phyloP scores from a whole-genome alignment of 495 filamentous ascomycete genomes.

The Neurospora pannonica region DNA sequence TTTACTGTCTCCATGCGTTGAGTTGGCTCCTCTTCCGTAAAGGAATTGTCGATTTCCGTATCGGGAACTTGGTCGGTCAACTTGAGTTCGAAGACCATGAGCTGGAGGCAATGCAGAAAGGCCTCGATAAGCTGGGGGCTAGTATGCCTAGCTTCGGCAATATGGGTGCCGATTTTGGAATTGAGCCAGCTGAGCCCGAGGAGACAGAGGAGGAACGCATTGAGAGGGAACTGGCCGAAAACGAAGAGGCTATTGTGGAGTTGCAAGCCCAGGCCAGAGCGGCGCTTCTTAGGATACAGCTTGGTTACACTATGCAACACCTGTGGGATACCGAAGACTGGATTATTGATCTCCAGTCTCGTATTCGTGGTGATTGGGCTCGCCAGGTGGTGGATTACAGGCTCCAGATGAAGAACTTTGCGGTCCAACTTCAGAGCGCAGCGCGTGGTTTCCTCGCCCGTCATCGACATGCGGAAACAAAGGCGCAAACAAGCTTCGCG shows the following conservation, averaged over 20 bases:
- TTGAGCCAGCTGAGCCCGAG: slow-evolving; percentile 57
- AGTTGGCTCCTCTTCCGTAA: slow-evolving; percentile 94
- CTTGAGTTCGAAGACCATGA: slow-evolving; percentile 97
- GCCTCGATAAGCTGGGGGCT: slow-evolving; percentile 85
- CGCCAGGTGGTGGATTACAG: slow-evolving; percentile 71
- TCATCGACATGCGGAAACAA: slow-evolving; percentile 47
- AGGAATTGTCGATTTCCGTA: slow-evolving; percentile 87
- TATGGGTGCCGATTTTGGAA: slow-evolving; percentile 91
- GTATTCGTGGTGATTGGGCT: slow-evolving; percentile 60
- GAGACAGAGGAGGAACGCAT: slow-evolving; percentile 88
- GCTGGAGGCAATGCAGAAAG: slow-evolving; percentile 91
- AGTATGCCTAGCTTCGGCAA: slow-evolving; percentile 97
- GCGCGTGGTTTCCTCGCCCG: slow-evolving; percentile 73
- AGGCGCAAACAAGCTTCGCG: slow-evolving; percentile 54
- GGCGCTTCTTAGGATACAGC: slow-evolving; percentile 62
- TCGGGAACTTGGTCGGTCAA: slow-evolving; percentile 97
- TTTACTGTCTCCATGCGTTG: slow-evolving; percentile 95
- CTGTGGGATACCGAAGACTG: slow-evolving; percentile 83
- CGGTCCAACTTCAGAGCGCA: slow-evolving; percentile 65
- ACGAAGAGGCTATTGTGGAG: slow-evolving; percentile 60
- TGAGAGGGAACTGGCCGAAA: slow-evolving; percentile 70
- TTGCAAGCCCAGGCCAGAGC: slow-evolving; percentile 85
- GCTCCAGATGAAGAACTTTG: slow-evolving; percentile 68
- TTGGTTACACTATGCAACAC: slow-evolving; percentile 75
- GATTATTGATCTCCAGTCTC: slow-evolving; percentile 73